phyloP scores from a whole-genome alignment of 2,329 filamentous ascomycete genomes.

The Tolypocladium ophioglossoides region DNA sequence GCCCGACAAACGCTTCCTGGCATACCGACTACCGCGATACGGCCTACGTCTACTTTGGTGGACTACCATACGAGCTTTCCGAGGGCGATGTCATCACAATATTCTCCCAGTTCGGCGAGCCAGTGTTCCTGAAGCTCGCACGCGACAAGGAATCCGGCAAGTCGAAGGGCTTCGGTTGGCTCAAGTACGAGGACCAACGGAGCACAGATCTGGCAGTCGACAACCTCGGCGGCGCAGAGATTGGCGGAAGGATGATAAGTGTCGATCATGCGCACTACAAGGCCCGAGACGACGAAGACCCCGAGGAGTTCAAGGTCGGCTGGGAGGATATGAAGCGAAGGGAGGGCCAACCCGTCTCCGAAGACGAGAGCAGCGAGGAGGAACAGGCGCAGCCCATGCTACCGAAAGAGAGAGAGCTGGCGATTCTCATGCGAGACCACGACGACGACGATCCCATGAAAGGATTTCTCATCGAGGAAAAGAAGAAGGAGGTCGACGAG shows the following conservation, averaged over 20 bases:
- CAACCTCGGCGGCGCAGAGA: conserved; percentile 78
- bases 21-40: conserved; percentile 97
- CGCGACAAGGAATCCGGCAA: conserved; percentile 96
- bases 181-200: conserved; percentile 97
- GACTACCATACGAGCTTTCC: conserved; percentile 81
- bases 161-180: conserved; percentile 85
- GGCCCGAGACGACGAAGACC: conserved; percentile 66
- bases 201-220: conserved; percentile 94
- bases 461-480: conserved; percentile 76
- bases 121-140: conserved; percentile 81
- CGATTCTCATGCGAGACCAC: conserved; percentile 62
- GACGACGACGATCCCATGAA: conserved; percentile 99
- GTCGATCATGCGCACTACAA: conserved; percentile 95
- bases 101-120: conserved; percentile 95
- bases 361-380: conserved; percentile 36
- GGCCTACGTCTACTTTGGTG: conserved; percentile 92
- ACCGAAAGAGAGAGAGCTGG: conserved; percentile 73
- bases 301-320: conserved; percentile 46
- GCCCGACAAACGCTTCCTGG: conserved; percentile 82
- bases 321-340: conserved; percentile 48
- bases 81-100: conserved; percentile 95
- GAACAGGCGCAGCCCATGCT: conserved; percentile 46
- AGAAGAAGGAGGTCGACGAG: conserved; percentile 75
- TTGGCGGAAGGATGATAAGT: conserved; percentile 68
- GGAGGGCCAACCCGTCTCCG: conserved; percentile 33